Percentiles rank a stretch among this genome's conserved stretches.
These are phyloP conservation scores for Marchantia polymorpha DNA, from an alignment of 225 moss, liverwort and hornwort species.

Conservation along the genomic window DNA sequence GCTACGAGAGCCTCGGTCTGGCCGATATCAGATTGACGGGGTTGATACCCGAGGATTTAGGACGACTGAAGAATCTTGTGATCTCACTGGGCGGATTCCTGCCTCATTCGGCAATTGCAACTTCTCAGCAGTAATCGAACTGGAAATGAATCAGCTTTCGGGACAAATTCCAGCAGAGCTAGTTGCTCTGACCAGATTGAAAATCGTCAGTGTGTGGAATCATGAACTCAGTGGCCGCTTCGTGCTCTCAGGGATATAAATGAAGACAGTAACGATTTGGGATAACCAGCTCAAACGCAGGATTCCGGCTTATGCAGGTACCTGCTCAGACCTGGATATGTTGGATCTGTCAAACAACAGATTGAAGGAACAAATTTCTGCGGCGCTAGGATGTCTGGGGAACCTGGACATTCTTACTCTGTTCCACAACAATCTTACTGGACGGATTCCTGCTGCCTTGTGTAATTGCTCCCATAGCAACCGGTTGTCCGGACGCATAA, in stretches of 20 bases:
- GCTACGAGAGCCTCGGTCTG: not conserved
- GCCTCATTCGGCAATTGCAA: not conserved
- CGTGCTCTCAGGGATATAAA: not conserved
- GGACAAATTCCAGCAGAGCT: not conserved
- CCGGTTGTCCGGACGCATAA: constrained; percentile 54
- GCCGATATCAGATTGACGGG: not conserved
- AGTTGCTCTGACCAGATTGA: not conserved
- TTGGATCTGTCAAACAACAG: constrained; percentile 33
- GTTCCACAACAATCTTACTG: constrained; percentile 13
- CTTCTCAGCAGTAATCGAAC: not conserved
- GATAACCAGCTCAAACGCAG: constrained; percentile 13
- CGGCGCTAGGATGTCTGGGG: not conserved
- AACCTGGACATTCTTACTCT: not conserved
- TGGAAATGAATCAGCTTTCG: not conserved
- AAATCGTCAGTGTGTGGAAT: not conserved
- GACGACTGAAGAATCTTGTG: constrained; percentile 42
- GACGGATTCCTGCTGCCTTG: constrained; percentile 29
- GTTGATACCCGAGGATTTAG: constrained; percentile 55
- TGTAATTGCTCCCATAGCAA: constrained; percentile 55
- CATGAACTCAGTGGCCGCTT: not conserved
- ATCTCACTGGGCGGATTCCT: constrained; percentile 19
- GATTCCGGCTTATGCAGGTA: constrained; percentile 18
- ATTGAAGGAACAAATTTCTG: constrained; percentile 33
- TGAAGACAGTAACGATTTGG: constrained; percentile 4
- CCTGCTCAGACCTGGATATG: constrained; percentile 2